A percentile compares a stretch with the other conserved stretches of the same genome.
phyloP scores from a whole-genome alignment of 805 yeast genomes.

The Alloascoidea hylecoeti region DNA sequence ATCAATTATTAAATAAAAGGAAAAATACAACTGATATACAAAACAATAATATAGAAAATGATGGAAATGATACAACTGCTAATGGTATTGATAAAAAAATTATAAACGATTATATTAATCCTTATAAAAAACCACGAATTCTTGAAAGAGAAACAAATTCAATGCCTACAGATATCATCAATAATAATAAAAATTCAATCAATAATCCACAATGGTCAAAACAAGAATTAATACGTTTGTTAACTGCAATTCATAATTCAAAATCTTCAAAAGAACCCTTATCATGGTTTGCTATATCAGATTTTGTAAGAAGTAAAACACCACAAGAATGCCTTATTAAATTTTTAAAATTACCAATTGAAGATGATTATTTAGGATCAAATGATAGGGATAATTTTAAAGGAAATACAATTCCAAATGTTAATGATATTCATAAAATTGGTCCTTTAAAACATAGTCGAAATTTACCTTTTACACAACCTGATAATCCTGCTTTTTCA shows the following conservation, averaged over 20 bases:
- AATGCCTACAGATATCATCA: conserved; percentile 15
- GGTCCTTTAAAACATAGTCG: conserved; percentile 68
- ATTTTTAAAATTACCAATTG: conserved; percentile 70
- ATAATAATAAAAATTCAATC: conserved; percentile 20
- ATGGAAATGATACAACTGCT: conserved; percentile 4
- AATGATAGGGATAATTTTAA: conserved; percentile 8
- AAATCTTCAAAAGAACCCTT: conserved; percentile 43
- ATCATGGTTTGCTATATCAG: conserved; percentile 72
- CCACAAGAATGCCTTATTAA: conserved; percentile 71
- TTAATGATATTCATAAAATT: conserved; percentile 24
- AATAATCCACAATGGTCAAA: conserved; percentile 43
- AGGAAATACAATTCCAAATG: too few relatives aligned
- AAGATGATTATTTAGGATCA: conserved; percentile 50
- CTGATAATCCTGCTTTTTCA: conserved; percentile 88
- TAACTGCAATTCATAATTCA: conserved; percentile 52
- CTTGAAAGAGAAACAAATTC: conserved; percentile 5
- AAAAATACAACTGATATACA: conserved; percentile 16
- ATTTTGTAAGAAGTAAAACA: conserved; percentile 50
- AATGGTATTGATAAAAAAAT: conserved; percentile 6
- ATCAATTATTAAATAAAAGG: too few relatives aligned
- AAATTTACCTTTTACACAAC: conserved; percentile 69
- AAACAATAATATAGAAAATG: conserved; percentile 6
- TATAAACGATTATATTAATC: conserved; percentile 5
- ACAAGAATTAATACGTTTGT: conserved; percentile 42
- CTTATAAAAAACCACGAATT: conserved; percentile 1